Conservation (phyloP, 1,139 yeast genomes). For the Zygosaccharomyces pseudobailii region DNA sequence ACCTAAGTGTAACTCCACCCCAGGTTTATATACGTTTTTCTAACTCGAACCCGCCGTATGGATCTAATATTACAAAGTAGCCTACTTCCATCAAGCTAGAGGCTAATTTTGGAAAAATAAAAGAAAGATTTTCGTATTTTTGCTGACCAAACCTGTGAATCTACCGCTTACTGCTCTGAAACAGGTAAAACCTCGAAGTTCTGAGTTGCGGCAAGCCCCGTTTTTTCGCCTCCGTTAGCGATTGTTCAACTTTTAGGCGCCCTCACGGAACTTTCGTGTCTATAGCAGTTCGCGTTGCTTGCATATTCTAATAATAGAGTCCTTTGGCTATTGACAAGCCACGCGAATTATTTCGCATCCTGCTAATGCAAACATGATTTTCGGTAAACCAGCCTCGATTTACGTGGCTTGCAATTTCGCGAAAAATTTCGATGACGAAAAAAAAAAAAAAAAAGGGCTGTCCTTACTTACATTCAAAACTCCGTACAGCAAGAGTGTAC, state of each 20-base stretch:
- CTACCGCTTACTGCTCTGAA: neutral
- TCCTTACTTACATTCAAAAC: neutral
- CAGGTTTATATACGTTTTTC: conserved; percentile 1
- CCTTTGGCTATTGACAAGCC: conserved; percentile 2
- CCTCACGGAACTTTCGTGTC: neutral
- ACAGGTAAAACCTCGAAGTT: neutral
- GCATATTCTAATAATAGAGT: conserved; percentile 1
- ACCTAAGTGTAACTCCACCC: neutral
- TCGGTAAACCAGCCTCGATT: neutral
- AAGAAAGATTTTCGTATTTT: conserved; percentile 1
- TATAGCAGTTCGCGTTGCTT: neutral
- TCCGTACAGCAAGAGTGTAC: too few species aligned
- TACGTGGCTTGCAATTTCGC: neutral
- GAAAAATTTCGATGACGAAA: neutral
- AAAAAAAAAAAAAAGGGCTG: neutral
- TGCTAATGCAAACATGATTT: neutral
- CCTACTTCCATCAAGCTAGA: neutral
- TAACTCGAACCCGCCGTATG: neutral
- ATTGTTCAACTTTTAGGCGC: neutral
- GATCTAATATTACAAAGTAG: neutral
- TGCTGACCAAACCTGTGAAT: neutral
- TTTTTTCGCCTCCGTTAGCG: neutral
- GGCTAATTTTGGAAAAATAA: conserved; percentile 3
- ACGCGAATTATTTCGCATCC: conserved; percentile 4
- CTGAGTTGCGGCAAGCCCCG: neutral